A percentile compares a stretch with the other conserved stretches of the same genome.
Evolutionary conservation across 2,329 filamentous ascomycete genomes (phyloP).

Genomic region (Periconia sp.): DNA sequence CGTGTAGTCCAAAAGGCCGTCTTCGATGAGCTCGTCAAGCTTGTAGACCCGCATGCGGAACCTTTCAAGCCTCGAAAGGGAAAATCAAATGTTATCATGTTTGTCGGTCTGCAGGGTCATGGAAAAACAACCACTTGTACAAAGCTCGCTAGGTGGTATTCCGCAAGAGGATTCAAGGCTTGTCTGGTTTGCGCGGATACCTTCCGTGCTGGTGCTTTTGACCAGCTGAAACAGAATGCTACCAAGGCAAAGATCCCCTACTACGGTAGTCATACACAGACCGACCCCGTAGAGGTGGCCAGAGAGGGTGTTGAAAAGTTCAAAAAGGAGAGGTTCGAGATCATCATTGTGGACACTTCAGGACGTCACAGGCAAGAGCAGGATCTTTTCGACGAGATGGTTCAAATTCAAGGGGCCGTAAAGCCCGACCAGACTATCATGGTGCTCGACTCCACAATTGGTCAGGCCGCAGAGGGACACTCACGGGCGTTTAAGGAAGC

Average conservation of each 20-base stretch:
- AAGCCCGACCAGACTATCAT: conserved; percentile 96
- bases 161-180: conserved; percentile 86
- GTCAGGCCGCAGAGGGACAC: conserved; percentile 92
- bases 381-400: conserved; percentile 95
- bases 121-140: conserved; percentile 99
- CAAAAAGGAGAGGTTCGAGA: conserved; percentile 97
- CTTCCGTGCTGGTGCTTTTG: conserved; percentile 96
- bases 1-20: conserved; percentile 96
- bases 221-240: conserved; percentile 97
- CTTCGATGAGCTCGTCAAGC: conserved; percentile 92
- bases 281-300: conserved; percentile 89
- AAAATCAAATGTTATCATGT: conserved; percentile 97
- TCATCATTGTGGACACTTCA: conserved; percentile 98
- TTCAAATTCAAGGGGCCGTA: conserved; percentile 90
- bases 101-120: conserved; percentile 94
- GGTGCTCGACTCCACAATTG: conserved; percentile 95
- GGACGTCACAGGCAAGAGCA: conserved; percentile 93
- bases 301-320: conserved; percentile 98
- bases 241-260: conserved; percentile 99
- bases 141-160: conserved; percentile 92
- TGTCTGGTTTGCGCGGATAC: conserved; percentile 97
- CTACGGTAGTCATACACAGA: conserved; percentile 95
- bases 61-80: conserved; percentile 97
- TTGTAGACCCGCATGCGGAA: conserved; percentile 93
- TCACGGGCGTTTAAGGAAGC: conserved; percentile 96